These are phyloP conservation scores for Aspergillus fischeri DNA, from an alignment of 2,329 filamentous ascomycete species.

Conservation along the genomic window DNA sequence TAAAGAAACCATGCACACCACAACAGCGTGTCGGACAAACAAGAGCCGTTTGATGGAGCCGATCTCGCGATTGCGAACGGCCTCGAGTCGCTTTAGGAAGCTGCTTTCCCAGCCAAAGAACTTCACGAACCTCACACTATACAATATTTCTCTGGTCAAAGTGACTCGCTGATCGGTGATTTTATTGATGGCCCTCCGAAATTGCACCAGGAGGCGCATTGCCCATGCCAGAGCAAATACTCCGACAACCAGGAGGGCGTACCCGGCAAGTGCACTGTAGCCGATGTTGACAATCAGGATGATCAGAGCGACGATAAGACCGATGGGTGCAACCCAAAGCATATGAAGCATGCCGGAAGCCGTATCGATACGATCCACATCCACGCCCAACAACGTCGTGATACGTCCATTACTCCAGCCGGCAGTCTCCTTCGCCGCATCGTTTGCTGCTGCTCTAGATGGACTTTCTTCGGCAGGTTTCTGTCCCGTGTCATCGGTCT, in stretches of 20 bases:
- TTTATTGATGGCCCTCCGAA: conserved; percentile 80
- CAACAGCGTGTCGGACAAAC: conserved; percentile 78
- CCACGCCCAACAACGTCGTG: conserved; percentile 89
- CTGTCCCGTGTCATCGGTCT: conserved; percentile 46
- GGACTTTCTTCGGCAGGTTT: conserved; percentile 34
- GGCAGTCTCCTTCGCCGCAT: conserved; percentile 63
- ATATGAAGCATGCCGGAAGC: conserved; percentile 87
- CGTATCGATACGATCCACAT: conserved; percentile 88
- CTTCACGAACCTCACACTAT: conserved; percentile 91
- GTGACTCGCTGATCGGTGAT: conserved; percentile 89
- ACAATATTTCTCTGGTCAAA: conserved; percentile 86
- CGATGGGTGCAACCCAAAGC: conserved; percentile 79
- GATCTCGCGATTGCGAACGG: conserved; percentile 74
- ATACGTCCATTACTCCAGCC: conserved; percentile 94
- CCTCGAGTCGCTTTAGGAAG: conserved; percentile 71
- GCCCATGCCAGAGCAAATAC: conserved; percentile 73
- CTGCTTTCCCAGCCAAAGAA: conserved; percentile 93
- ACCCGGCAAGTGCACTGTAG: conserved; percentile 86
- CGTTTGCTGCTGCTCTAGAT: conserved; percentile 35
- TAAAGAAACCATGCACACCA: conserved; percentile 74
- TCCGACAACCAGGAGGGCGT: conserved; percentile 72
- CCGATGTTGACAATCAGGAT: conserved; percentile 81
- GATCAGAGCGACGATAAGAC: conserved; percentile 71
- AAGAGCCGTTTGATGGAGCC: conserved; percentile 77
- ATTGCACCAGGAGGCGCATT: conserved; percentile 70